Evolutionary conservation across 352 stramenopile species (phyloP).

Genomic region (Globisporangium sylvaticum): DNA sequence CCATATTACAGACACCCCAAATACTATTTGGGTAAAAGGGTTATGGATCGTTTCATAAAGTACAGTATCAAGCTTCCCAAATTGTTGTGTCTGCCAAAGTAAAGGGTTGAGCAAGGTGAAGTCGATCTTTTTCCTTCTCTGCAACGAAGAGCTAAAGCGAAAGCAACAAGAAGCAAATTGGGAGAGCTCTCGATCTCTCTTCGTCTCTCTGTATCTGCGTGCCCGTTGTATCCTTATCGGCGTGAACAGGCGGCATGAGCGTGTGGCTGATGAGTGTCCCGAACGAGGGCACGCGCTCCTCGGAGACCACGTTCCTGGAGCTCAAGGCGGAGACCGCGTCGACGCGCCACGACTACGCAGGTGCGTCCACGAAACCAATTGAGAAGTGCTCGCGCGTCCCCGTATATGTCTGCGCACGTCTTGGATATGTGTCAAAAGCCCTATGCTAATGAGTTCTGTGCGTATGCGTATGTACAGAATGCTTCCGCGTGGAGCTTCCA

Average conservation of each 20-base stretch:
- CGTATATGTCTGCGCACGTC: neutral
- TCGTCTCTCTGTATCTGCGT: constrained; percentile 1
- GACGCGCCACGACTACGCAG: constrained; percentile 72
- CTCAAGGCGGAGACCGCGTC: constrained; percentile 84
- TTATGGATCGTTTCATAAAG: neutral
- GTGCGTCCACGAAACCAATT: neutral
- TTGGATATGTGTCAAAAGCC: neutral
- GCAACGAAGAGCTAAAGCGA: constrained; percentile 10
- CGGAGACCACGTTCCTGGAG: constrained; percentile 80
- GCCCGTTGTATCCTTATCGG: neutral
- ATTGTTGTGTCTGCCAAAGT: constrained; percentile 2
- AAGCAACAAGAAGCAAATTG: constrained; percentile 3
- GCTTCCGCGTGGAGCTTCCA: constrained; percentile 88
- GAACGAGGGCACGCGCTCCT: constrained; percentile 80
- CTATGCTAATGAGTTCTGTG: neutral
- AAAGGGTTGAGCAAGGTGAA: constrained; percentile 2
- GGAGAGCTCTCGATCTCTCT: neutral
- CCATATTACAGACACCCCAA: neutral
- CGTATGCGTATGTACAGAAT: constrained; percentile 34
- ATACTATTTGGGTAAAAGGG: neutral
- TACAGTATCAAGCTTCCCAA: neutral
- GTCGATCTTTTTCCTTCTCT: constrained; percentile 15
- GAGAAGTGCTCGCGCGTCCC: neutral
- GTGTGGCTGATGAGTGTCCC: constrained; percentile 82
- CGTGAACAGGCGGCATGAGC: constrained; percentile 17